These are phyloP conservation scores for Lepidium sativum DNA, from an alignment of 345 rosid species.

Conservation along the genomic window DNA sequence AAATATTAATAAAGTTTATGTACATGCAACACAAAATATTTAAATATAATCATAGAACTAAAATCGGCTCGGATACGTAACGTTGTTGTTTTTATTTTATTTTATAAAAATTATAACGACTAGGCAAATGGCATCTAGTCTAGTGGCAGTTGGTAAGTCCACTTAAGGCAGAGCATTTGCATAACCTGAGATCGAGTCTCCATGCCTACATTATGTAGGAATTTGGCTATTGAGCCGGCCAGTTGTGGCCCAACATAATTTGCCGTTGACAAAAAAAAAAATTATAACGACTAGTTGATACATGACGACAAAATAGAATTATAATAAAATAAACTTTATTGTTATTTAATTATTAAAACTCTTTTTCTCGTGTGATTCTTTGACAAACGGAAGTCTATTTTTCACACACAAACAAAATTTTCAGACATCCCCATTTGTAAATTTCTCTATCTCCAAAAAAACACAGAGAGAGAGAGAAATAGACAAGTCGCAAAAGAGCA, in stretches of 20 bases:
- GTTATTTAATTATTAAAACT: background rate
- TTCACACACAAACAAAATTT: constrained; percentile 18
- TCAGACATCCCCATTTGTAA: constrained; percentile 10
- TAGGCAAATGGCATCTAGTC: too few species aligned
- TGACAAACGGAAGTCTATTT: constrained; percentile 21
- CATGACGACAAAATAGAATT: constrained; percentile 1
- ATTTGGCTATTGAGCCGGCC: too few species aligned
- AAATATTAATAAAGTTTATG: background rate
- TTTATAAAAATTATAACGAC: background rate
- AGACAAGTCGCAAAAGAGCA: constrained; percentile 39
- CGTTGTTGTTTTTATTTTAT: background rate
- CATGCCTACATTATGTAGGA: too few species aligned
- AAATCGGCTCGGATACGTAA: background rate
- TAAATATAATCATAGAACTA: background rate
- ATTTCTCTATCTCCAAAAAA: background rate
- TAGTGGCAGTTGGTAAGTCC: too few species aligned
- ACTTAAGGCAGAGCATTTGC: too few species aligned
- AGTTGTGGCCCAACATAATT: too few species aligned
- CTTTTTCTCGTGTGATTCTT: constrained; percentile 20
- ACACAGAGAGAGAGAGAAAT: background rate
- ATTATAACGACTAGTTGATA: constrained; percentile 4
- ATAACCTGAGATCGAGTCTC: too few species aligned
- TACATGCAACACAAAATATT: background rate
- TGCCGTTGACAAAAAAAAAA: too few species aligned
- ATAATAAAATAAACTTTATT: background rate